Base-by-base conservation (phyloP, 2,329 filamentous ascomycete genomes). In the Diaporthe australafricana region DNA sequence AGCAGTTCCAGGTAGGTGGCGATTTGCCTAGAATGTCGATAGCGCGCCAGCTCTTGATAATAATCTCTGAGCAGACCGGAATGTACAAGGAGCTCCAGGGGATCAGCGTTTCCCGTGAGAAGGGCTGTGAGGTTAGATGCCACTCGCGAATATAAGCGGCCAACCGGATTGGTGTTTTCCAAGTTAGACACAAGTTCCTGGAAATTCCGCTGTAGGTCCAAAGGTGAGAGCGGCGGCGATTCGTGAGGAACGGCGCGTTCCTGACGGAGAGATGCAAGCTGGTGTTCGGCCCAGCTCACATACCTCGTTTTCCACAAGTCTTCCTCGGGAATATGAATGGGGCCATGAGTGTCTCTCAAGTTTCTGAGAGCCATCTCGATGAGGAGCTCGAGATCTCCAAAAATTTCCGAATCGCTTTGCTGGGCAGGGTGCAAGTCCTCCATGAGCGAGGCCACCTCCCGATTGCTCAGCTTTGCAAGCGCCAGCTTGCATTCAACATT, bases 61-160 rank as follows among this genome's bases (percentile, higher is more conserved):
- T 69, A 38, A 1, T 38, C 17, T 6, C 48, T 47, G 2, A 72
- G 56, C 22, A 69, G 45, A 4, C 60, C 68, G 9, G 45, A 50
- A 4, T 73, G 50, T 1, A 71, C 52, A 56, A 72, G 74, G 14
- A 75, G 73, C 2, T 70, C 50, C 2, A 70, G 71, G n/a, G 70
- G 32, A 17, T 72, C 68, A 4, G 42, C 32, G 40, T 72, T 57
- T 8, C 60, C 68, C 0, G 50, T 68, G 20, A 73, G 20, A 30
- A 73, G 56, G n/a, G 32, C 48, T 9, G 53, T 17, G 17, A 73
- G 65, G 2, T 53, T 60, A 2, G 5, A n/a, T 9, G 53, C 53
- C 7, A 56, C 53, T 5, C 14, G 12, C 3, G 53, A 56, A n/a
- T 35, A 56, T 14, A 56, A 14, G 27, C 16, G 30, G 8, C 53